Evolutionary conservation across 106 monocot species (phyloP).

Genomic region (Dioscorea alata): DNA sequence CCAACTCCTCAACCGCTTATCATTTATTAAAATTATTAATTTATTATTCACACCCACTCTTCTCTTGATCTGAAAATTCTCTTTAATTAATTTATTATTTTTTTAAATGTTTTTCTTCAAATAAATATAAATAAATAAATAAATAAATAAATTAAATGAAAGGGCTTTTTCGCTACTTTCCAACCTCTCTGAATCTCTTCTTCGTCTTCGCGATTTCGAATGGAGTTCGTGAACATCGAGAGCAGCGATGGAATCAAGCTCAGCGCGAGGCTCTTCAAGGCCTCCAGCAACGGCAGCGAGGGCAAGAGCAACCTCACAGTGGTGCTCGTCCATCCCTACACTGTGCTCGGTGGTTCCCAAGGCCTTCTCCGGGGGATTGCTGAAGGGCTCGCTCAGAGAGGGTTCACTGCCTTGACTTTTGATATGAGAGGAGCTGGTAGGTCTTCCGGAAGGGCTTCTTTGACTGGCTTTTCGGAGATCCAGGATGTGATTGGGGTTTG

Average conservation of each 20-base stretch:
- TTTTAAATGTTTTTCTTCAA: no score
- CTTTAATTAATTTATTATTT: no score
- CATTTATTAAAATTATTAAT: no score
- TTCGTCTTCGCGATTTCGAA: background rate
- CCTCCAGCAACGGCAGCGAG: conserved; percentile 13
- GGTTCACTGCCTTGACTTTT: conserved; percentile 71
- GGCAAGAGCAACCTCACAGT: conserved; percentile 24
- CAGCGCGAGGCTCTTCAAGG: conserved; percentile 51
- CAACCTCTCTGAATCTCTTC: conserved; percentile 1
- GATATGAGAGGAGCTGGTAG: conserved; percentile 92
- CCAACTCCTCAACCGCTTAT: no score
- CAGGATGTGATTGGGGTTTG: conserved; percentile 68
- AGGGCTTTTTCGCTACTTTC: background rate
- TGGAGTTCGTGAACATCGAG: conserved; percentile 58
- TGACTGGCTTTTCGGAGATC: conserved; percentile 80
- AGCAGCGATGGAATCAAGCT: conserved; percentile 65
- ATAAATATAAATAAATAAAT: no score
- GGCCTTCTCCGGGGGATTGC: conserved; percentile 82
- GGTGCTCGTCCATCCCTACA: conserved; percentile 91
- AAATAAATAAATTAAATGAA: no score
- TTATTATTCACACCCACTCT: no score
- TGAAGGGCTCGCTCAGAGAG: conserved; percentile 48
- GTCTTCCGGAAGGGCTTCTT: conserved; percentile 72
- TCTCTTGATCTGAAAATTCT: no score
- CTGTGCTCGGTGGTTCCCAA: conserved; percentile 85